These are phyloP conservation scores for Casaregolazyma suthepensis DNA, from an alignment of 1,139 yeast species.

Conservation along the genomic window DNA sequence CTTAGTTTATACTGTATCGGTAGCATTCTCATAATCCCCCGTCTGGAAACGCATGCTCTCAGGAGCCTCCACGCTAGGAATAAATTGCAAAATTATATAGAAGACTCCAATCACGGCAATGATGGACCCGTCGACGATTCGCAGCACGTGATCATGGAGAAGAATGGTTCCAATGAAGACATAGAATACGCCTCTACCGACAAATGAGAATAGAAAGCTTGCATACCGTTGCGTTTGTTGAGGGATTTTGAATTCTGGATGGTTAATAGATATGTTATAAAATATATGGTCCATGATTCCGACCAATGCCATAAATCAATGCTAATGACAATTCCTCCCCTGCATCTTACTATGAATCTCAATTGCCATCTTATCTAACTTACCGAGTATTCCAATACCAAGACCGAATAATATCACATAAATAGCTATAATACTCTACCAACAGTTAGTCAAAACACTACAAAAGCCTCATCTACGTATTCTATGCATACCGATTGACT, in stretches of 20 bases:
- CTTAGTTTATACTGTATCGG: constrained; percentile 25
- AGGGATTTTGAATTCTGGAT: constrained; percentile 40
- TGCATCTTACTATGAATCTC: neutral
- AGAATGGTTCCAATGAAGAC: constrained; percentile 60
- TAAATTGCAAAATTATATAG: constrained; percentile 57
- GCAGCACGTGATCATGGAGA: constrained; percentile 51
- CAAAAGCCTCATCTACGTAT: neutral
- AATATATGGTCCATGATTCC: neutral
- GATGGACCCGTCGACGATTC: constrained; percentile 50
- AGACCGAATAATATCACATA: constrained; percentile 53
- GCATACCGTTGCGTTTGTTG: constrained; percentile 65
- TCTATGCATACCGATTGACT: constrained; percentile 22
- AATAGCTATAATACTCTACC: constrained; percentile 48
- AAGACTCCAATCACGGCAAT: constrained; percentile 54
- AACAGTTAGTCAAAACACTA: neutral
- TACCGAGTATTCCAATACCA: constrained; percentile 49
- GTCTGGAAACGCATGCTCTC: constrained; percentile 48
- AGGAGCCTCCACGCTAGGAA: constrained; percentile 67
- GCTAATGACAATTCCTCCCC: too few species aligned
- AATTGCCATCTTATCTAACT: constrained; percentile 21
- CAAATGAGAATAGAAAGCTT: constrained; percentile 73
- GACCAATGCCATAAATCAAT: neutral
- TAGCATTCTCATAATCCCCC: constrained; percentile 26
- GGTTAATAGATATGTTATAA: constrained; percentile 13
- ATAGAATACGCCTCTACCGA: constrained; percentile 78